Percentiles rank a stretch among this genome's conserved stretches.
Conservation (phyloP, 164 flowering plant species). For the Paratinospora sagittata region DNA sequence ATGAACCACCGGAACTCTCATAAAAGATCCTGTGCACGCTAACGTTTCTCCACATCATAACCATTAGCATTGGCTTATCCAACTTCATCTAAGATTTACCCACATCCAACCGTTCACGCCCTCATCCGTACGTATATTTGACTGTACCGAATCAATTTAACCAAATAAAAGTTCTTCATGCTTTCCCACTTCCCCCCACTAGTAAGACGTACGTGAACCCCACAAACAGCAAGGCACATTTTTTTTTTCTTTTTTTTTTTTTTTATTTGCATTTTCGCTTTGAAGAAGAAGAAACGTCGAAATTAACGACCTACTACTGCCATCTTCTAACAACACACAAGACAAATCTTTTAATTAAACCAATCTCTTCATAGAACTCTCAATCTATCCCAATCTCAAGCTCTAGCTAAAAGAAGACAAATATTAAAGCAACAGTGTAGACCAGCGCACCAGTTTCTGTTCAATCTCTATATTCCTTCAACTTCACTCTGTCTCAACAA, state of each 20-base stretch:
- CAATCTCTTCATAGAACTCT: not conserved
- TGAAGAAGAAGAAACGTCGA: not conserved
- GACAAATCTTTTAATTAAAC: not conserved
- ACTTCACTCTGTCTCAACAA: no score
- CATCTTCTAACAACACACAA: not conserved
- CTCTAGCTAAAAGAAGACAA: constrained; percentile 1
- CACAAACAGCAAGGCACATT: constrained; percentile 10
- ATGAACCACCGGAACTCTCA: no score
- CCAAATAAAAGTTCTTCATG: not conserved
- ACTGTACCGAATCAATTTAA: not conserved
- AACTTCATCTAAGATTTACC: not conserved
- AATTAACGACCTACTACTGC: not conserved
- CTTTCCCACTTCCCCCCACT: not conserved
- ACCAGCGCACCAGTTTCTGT: no score
- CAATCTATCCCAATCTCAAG: constrained; percentile 9
- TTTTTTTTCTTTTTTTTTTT: no score
- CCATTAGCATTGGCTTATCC: not conserved
- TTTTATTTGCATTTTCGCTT: not conserved
- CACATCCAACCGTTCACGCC: not conserved
- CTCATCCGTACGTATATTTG: no score
- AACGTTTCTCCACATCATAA: not conserved
- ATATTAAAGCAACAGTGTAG: not conserved
- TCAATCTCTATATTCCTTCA: constrained; percentile 20
- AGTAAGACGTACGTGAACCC: constrained; percentile 27
- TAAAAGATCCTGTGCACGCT: no score